These are phyloP conservation scores for Dichomitus squalens DNA, from an alignment of 1,284 basidiomycete genomes.

Conservation along the genomic window DNA sequence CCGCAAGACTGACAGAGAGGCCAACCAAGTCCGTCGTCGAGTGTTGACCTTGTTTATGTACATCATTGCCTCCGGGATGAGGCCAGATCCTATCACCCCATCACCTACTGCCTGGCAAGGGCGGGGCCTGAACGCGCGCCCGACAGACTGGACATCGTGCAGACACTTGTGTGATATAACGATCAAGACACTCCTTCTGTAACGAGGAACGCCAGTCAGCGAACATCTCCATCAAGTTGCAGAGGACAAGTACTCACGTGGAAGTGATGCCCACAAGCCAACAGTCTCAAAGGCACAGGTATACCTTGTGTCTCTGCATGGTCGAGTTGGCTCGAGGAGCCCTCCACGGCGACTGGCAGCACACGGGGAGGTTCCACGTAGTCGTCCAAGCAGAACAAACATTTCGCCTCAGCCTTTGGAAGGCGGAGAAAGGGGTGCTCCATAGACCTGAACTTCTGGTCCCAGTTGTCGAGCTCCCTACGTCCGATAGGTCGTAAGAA, in stretches of 20 bases:
- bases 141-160: constrained; percentile 76
- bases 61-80: too few relatives aligned
- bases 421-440: constrained; percentile 60
- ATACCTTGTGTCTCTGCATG: constrained; percentile 43
- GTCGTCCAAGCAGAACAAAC: constrained; percentile 77
- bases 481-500: neutral
- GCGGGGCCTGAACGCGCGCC: constrained; percentile 41
- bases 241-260: constrained; percentile 53
- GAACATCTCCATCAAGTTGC: neutral
- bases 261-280: constrained; percentile 76
- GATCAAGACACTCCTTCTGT: constrained; percentile 74
- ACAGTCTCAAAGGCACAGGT: constrained; percentile 66
- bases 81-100: constrained; percentile 2
- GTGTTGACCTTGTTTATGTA: too few relatives aligned
- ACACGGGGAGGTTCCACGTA: constrained; percentile 62
- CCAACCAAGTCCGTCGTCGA: too few relatives aligned
- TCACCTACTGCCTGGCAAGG: neutral
- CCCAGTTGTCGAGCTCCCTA: constrained; percentile 35
- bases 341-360: neutral
- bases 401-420: constrained; percentile 73
- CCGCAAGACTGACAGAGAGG: too few relatives aligned
- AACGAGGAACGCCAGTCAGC: constrained; percentile 1
- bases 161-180: constrained; percentile 73
- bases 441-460: constrained; percentile 45
- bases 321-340: constrained; percentile 48